These are phyloP conservation scores for Boechera stricta DNA, from an alignment of 345 rosid species.

Conservation along the genomic window DNA sequence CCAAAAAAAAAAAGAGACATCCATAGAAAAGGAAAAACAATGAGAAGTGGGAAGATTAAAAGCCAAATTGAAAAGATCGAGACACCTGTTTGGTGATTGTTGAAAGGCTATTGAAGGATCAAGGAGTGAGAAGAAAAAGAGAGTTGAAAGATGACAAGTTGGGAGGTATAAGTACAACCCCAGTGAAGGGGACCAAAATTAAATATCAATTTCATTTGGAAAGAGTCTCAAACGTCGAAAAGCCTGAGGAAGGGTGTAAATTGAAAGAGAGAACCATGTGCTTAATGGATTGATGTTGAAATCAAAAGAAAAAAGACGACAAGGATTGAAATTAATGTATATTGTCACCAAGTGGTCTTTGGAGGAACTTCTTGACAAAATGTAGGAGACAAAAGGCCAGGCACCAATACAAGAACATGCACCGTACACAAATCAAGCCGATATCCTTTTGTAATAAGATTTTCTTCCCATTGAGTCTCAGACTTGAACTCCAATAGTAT, in stretches of 20 bases:
- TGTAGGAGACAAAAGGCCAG: not conserved
- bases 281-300: not conserved
- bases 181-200: not conserved
- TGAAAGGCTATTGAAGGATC: not conserved
- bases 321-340: not conserved
- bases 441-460: not conserved
- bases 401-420: not conserved
- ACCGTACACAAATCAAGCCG: not conserved
- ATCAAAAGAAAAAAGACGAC: not conserved
- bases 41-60: slow-evolving; percentile 2
- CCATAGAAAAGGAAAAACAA: not conserved
- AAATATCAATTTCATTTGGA: not conserved
- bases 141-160: slow-evolving; percentile 5
- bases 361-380: slow-evolving; percentile 1
- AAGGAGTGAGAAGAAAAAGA: not conserved
- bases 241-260: not conserved
- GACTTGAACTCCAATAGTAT: not conserved
- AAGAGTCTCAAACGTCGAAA: not conserved
- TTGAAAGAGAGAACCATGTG: not conserved
- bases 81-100: not conserved
- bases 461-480: not conserved
- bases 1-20: too few species aligned
- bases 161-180: not conserved
- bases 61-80: not conserved
- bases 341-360: not conserved